Conservation (phyloP, 768 basidiomycete genomes). For the Podaxis sp. region DNA sequence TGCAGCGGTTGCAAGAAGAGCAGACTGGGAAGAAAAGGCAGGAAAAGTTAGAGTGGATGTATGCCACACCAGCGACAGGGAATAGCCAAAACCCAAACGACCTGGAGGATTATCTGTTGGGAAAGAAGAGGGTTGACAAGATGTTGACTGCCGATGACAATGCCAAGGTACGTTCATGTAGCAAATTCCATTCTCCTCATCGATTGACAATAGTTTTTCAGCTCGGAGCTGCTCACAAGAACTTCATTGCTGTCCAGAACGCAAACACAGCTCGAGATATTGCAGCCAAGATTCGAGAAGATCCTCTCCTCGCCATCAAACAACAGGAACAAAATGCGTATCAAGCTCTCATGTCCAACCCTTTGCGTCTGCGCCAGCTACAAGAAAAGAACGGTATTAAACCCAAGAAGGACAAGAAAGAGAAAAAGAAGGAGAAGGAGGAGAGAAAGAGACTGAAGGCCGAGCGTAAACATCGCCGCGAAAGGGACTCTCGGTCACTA, state of each 20-base stretch:
- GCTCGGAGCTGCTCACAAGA: constrained; percentile 86
- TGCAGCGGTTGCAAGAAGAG: constrained; percentile 92
- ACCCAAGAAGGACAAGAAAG: constrained; percentile 72
- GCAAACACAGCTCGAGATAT: constrained; percentile 88
- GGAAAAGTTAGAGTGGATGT: constrained; percentile 99
- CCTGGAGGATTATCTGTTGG: constrained; percentile 92
- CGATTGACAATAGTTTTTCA: constrained; percentile 21
- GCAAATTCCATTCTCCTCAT: neutral
- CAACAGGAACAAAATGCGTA: constrained; percentile 95
- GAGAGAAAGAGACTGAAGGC: constrained; percentile 39
- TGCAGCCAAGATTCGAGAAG: constrained; percentile 92
- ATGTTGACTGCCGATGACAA: constrained; percentile 90
- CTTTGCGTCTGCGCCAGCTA: constrained; percentile 76
- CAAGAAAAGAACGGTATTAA: constrained; percentile 80
- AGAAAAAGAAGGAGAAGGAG: constrained; percentile 47
- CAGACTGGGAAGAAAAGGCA: constrained; percentile 92
- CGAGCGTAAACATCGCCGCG: constrained; percentile 29
- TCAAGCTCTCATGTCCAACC: constrained; percentile 81
- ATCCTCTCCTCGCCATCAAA: constrained; percentile 96
- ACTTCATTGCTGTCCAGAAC: constrained; percentile 91
- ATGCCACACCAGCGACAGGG: constrained; percentile 95
- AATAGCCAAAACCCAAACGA: constrained; percentile 83
- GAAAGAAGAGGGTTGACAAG: constrained; percentile 97
- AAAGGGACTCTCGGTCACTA: constrained; percentile 20
- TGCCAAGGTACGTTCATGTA: constrained; percentile 56